Conservation (phyloP, 768 basidiomycete genomes). For the Multifurca ochricompacta region DNA sequence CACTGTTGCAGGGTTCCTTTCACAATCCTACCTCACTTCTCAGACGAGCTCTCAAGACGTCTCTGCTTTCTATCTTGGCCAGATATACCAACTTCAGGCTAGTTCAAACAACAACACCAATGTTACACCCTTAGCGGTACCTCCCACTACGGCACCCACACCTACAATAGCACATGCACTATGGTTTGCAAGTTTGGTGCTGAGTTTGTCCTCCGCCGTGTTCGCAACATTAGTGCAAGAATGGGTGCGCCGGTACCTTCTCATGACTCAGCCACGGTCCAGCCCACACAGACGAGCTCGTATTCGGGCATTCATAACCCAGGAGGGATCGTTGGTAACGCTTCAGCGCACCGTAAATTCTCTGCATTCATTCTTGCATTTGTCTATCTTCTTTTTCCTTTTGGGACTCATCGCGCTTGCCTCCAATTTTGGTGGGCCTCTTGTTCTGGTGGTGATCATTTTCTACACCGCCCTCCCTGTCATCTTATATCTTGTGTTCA, state of each 20-base stretch:
- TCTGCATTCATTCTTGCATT: neutral
- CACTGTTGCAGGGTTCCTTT: neutral
- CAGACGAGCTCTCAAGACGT: slow-evolving; percentile 1
- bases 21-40: neutral
- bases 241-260: neutral
- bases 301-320: neutral
- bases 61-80: slow-evolving; percentile 2
- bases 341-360: neutral
- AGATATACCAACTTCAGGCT: neutral
- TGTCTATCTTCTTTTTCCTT: slow-evolving; percentile 3
- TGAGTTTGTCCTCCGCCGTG: neutral
- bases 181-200: neutral
- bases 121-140: too few relatives aligned
- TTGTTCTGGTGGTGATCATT: neutral
- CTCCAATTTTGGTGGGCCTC: neutral
- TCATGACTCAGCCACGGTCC: neutral
- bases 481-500: neutral
- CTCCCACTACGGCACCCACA: neutral
- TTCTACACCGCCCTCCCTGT: neutral
- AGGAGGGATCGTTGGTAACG: neutral
- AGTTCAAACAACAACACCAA: neutral
- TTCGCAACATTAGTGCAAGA: neutral
- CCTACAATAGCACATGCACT: neutral
- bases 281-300: neutral
- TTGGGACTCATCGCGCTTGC: neutral